A percentile compares a stretch with the other conserved stretches of the same genome.
These are phyloP conservation scores for Trapa incisa DNA, from an alignment of 345 rosid genomes.

Conservation along the genomic window DNA sequence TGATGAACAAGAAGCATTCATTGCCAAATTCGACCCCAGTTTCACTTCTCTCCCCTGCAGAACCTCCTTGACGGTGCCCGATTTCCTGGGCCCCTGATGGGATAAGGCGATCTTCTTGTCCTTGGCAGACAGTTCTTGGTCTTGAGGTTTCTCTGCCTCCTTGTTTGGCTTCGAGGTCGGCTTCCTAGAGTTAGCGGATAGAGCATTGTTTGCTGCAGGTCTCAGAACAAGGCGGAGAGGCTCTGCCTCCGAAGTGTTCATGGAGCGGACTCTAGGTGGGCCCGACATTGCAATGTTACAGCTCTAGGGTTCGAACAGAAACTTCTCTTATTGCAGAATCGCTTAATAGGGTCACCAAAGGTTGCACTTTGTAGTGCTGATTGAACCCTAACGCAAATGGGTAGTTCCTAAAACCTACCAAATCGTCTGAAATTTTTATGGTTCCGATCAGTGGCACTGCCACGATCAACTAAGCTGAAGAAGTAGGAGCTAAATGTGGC, in stretches of 20 bases:
- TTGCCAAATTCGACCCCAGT: slow-evolving; percentile 20
- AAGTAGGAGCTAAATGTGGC: background rate
- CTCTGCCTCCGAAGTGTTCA: slow-evolving; percentile 32
- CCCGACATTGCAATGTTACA: slow-evolving; percentile 32
- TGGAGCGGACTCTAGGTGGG: slow-evolving; percentile 40
- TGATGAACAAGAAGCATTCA: slow-evolving; percentile 62
- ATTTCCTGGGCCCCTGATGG: slow-evolving; percentile 17
- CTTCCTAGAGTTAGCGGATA: slow-evolving; percentile 12
- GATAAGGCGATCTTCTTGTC: slow-evolving; percentile 22
- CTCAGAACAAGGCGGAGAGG: slow-evolving; percentile 34
- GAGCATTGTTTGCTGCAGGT: slow-evolving; percentile 47
- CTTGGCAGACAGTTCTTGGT: slow-evolving; percentile 17
- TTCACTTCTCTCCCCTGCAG: slow-evolving; percentile 22
- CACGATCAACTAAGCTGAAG: background rate
- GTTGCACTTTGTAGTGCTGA: background rate
- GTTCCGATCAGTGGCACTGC: background rate
- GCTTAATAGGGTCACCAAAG: background rate
- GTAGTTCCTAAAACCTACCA: background rate
- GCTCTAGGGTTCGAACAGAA: background rate
- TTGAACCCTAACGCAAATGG: background rate
- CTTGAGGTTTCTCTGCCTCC: slow-evolving; percentile 21
- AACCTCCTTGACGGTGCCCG: slow-evolving; percentile 23
- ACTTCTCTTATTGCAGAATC: background rate
- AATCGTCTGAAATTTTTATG: background rate
- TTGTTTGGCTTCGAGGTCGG: slow-evolving; percentile 22